These are phyloP conservation scores for Metschnikowia colocasiae DNA, from an alignment of 805 yeast species.

Conservation along the genomic window DNA sequence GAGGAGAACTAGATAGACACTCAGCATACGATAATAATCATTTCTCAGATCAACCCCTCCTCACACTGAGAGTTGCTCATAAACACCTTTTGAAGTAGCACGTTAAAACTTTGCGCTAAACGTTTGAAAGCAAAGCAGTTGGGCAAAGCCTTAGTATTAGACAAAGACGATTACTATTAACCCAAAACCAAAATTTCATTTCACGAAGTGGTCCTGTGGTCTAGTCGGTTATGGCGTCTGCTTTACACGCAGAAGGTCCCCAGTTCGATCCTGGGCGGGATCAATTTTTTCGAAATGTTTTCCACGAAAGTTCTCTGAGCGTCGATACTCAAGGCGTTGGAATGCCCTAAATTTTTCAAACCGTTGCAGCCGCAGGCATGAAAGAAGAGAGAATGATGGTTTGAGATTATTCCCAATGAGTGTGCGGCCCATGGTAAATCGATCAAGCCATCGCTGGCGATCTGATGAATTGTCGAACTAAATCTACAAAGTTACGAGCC, in stretches of 20 bases:
- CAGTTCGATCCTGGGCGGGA: conserved; percentile 99
- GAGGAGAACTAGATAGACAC: conserved; percentile 21
- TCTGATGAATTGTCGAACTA: conserved; percentile 16
- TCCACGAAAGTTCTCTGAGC: too few relatives aligned
- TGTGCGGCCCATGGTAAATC: conserved; percentile 12
- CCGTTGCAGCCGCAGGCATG: background rate
- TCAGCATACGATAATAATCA: background rate
- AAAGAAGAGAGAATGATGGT: conserved; percentile 1
- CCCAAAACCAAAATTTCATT: too few relatives aligned
- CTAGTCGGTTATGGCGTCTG: conserved; percentile 99
- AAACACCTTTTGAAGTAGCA: too few relatives aligned
- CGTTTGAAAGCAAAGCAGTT: too few relatives aligned
- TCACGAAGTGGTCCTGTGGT: conserved; percentile 87
- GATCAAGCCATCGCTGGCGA: conserved; percentile 16
- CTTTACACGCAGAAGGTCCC: conserved; percentile 99
- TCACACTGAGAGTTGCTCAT: too few relatives aligned
- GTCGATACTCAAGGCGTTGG: too few relatives aligned
- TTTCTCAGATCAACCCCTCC: background rate
- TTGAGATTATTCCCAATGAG: background rate
- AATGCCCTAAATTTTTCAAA: too few relatives aligned
- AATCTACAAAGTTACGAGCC: conserved; percentile 15
- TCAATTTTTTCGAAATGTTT: conserved; percentile 43
- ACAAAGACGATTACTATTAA: too few relatives aligned
- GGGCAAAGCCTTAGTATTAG: too few relatives aligned
- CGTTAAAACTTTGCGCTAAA: too few relatives aligned